Percentiles rank a stretch among this genome's conserved stretches.
Evolutionary conservation across 2,329 filamentous ascomycete genomes (phyloP).

Genomic region (Seiridium cupressi): DNA sequence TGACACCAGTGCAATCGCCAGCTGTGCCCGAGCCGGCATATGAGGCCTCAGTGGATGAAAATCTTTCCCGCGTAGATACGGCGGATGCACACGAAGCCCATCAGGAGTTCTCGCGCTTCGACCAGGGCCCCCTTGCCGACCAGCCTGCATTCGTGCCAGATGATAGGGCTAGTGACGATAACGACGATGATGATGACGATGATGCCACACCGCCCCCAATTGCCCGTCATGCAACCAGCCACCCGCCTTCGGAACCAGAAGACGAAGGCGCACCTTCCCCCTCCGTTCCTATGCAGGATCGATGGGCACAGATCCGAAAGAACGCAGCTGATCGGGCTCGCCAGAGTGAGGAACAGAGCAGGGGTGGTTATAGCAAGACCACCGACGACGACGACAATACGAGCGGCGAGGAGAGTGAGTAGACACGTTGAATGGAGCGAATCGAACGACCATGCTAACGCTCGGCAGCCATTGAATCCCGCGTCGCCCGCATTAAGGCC

Average conservation of each 20-base stretch:
- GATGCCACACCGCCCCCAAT: constrained; percentile 53
- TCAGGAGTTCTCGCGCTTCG: constrained; percentile 66
- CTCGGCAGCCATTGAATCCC: constrained; percentile 82
- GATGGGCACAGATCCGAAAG: constrained; percentile 95
- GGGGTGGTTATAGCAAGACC: constrained; percentile 54
- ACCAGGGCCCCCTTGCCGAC: constrained; percentile 84
- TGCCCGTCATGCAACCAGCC: constrained; percentile 33
- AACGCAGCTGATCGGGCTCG: constrained; percentile 81
- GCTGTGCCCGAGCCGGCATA: constrained; percentile 34
- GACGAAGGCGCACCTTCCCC: constrained; percentile 29
- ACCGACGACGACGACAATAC: constrained; percentile 77
- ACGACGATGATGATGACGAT: constrained; percentile 46
- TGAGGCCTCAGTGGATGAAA: constrained; percentile 43
- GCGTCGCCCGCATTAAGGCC: constrained; percentile 96
- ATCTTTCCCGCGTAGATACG: constrained; percentile 59
- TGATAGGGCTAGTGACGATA: constrained; percentile 47
- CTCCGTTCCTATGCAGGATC: constrained; percentile 57
- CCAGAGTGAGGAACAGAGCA: constrained; percentile 63
- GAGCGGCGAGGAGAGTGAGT: constrained; percentile 72
- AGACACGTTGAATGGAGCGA: neutral
- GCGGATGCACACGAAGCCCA: constrained; percentile 58
- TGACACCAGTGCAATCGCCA: constrained; percentile 26
- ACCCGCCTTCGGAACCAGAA: constrained; percentile 14
- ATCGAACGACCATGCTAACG: constrained; percentile 19
- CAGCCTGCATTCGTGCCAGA: constrained; percentile 79